phyloP scores from a whole-genome alignment of 192 early-diverging fungal genomes.

The Umbelopsis sp. region DNA sequence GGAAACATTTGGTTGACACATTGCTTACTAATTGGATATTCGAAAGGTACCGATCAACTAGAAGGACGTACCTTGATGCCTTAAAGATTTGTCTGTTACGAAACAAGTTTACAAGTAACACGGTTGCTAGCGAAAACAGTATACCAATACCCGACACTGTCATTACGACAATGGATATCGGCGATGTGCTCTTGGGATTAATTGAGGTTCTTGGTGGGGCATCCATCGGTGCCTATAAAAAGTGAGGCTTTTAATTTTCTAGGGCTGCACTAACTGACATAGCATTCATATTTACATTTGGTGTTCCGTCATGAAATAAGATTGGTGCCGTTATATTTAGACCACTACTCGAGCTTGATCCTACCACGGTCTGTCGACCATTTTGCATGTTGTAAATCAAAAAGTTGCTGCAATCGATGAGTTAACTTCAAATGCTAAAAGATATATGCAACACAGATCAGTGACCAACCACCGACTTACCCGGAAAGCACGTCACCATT shows the following conservation, averaged over 20 bases:
- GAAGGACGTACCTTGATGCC: conserved; percentile 42
- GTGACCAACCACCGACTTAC: not conserved
- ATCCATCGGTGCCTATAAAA: conserved; percentile 31
- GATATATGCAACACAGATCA: not conserved
- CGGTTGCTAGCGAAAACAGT: conserved; percentile 36
- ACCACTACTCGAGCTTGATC: conserved; percentile 40
- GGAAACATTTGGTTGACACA: not conserved
- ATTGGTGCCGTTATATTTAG: conserved; percentile 42
- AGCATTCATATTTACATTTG: conserved; percentile 11
- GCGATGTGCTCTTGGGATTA: conserved; percentile 43
- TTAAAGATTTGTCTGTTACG: conserved; percentile 43
- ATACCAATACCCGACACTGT: conserved; percentile 34
- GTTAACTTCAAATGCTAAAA: not conserved
- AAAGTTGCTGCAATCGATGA: conserved; percentile 39
- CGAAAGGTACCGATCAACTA: no score
- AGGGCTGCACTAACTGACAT: no score
- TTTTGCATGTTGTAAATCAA: conserved; percentile 48
- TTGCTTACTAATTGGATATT: no score
- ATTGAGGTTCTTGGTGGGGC: conserved; percentile 32
- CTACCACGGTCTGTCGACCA: conserved; percentile 35
- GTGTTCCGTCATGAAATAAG: conserved; percentile 52
- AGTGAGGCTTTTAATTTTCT: no score
- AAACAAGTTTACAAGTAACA: conserved; percentile 39
- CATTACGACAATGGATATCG: conserved; percentile 35
- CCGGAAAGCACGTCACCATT: conserved; percentile 42